These are phyloP conservation scores for Wickerhamomyces canadensis DNA, from an alignment of 805 yeast genomes.

Conservation along the genomic window DNA sequence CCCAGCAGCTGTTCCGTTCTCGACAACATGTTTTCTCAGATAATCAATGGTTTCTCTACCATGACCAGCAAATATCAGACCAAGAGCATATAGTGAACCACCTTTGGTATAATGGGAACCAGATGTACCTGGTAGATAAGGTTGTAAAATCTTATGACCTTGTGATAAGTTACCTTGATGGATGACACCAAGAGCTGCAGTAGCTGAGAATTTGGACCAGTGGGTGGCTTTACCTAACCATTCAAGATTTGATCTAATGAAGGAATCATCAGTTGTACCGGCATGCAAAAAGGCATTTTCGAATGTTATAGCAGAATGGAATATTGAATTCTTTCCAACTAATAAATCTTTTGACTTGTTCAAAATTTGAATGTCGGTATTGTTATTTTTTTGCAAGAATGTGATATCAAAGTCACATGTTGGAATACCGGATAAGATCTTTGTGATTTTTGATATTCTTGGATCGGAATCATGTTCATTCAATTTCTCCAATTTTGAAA, in stretches of 20 bases:
- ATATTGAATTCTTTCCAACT: slow-evolving; percentile 90
- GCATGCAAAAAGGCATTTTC: slow-evolving; percentile 93
- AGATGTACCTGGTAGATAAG: slow-evolving; percentile 80
- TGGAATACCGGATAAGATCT: slow-evolving; percentile 84
- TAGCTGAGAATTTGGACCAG: slow-evolving; percentile 97
- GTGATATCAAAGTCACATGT: slow-evolving; percentile 91
- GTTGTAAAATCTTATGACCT: slow-evolving; percentile 80
- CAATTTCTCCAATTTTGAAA: slow-evolving; percentile 32
- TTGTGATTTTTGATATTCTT: slow-evolving; percentile 42
- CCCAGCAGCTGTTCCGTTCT: slow-evolving; percentile 55
- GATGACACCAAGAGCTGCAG: slow-evolving; percentile 96
- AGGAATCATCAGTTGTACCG: slow-evolving; percentile 93
- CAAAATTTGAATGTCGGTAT: slow-evolving; percentile 77
- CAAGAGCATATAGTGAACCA: slow-evolving; percentile 90
- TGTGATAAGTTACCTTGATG: slow-evolving; percentile 92
- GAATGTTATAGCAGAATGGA: slow-evolving; percentile 94
- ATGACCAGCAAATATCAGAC: slow-evolving; percentile 93
- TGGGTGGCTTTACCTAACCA: slow-evolving; percentile 98
- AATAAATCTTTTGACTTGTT: slow-evolving; percentile 74
- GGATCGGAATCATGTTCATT: slow-evolving; percentile 23
- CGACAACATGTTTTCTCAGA: slow-evolving; percentile 66
- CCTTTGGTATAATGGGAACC: slow-evolving; percentile 90
- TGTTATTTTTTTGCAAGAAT: slow-evolving; percentile 78
- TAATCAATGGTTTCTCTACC: slow-evolving; percentile 83
- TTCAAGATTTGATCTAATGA: slow-evolving; percentile 83